Percentiles rank a stretch among this genome's conserved stretches.
Evolutionary conservation across 2,329 filamentous ascomycete genomes (phyloP).

Genomic region (Talaromyces amestolkiae): DNA sequence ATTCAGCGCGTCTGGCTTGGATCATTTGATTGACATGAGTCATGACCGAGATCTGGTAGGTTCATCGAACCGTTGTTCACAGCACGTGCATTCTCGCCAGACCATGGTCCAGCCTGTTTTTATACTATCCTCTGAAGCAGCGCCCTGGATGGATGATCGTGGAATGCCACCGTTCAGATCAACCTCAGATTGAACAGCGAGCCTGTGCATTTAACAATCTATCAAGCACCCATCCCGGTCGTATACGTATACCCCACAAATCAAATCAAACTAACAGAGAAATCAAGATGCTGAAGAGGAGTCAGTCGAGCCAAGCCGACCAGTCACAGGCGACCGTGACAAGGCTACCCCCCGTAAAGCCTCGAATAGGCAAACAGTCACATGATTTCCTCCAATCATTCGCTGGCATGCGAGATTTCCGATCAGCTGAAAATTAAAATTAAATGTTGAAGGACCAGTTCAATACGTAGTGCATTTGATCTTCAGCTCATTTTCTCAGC

Average conservation of each 20-base stretch:
- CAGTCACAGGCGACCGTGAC: neutral
- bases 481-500: neutral
- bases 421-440: neutral
- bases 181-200: neutral
- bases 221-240: neutral
- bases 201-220: neutral
- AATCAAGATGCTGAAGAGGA: neutral
- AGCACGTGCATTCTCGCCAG: conserved; percentile 3
- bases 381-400: neutral
- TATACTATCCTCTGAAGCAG: no score
- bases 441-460: neutral
- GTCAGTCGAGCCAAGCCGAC: neutral
- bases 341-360: neutral
- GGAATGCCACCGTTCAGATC: neutral
- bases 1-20: neutral
- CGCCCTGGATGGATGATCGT: neutral
- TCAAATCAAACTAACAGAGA: neutral
- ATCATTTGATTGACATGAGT: neutral
- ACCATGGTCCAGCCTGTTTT: neutral
- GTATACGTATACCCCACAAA: neutral
- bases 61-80: neutral
- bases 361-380: neutral
- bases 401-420: neutral
- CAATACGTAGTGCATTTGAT: neutral
- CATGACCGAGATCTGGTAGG: neutral